Conservation (phyloP, 2,329 filamentous ascomycete species). For the Aurifilum marmelostoma region DNA sequence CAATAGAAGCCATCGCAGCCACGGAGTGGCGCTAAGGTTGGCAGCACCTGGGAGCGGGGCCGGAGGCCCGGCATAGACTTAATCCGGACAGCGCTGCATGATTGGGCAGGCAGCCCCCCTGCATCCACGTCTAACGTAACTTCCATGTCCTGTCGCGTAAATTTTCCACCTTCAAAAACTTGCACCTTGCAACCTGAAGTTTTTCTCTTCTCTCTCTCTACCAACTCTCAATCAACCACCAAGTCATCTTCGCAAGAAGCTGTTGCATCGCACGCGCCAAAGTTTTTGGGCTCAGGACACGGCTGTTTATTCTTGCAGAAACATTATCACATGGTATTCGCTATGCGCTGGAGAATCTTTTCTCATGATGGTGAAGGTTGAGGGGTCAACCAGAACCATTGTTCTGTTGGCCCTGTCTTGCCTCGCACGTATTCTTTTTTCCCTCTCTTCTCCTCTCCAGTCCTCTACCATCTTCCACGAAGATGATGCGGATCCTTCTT, state of each 20-base stretch:
- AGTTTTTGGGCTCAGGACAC: background rate
- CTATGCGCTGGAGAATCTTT: slow-evolving; percentile 15
- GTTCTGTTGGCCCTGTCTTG: background rate
- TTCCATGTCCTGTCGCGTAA: slow-evolving; percentile 15
- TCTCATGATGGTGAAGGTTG: slow-evolving; percentile 7
- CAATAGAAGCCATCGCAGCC: slow-evolving; percentile 6
- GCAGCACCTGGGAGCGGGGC: background rate
- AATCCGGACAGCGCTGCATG: background rate
- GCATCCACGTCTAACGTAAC: background rate
- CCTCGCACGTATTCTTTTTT: slow-evolving; percentile 4
- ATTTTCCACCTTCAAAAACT: slow-evolving; percentile 14
- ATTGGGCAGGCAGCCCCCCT: background rate
- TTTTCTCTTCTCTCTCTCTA: slow-evolving; percentile 3
- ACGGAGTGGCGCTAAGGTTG: too few relatives aligned
- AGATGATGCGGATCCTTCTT: background rate
- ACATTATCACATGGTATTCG: background rate
- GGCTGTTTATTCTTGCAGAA: background rate
- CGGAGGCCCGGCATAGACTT: slow-evolving; percentile 5
- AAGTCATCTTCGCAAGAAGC: background rate
- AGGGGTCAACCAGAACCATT: background rate
- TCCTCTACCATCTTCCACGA: slow-evolving; percentile 6
- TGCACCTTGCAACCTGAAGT: background rate
- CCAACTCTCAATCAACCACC: background rate
- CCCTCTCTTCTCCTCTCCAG: slow-evolving; percentile 5
- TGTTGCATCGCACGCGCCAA: background rate